Base-by-base conservation (phyloP, 2,329 filamentous ascomycete genomes). In the Venturia aucupariae region DNA sequence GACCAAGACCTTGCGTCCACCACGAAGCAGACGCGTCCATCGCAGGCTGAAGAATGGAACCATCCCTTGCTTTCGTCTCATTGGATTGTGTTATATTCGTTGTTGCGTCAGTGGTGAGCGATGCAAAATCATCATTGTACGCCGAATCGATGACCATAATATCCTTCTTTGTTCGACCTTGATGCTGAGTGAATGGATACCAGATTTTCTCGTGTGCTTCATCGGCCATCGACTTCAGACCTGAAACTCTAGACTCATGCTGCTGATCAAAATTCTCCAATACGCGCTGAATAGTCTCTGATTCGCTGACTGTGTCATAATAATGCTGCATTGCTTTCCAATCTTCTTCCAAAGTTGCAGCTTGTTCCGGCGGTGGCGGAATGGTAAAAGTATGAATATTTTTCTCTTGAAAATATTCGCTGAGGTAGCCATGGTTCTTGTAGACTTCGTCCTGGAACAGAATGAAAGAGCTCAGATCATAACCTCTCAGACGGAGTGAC, bases 1-100 rank as follows among this genome's bases (percentile, higher is more conserved):
- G 91, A 0, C 91, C 90, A 0, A 95, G 81, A 2, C 90, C 90
- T 74, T 95, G 91, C 0, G 90, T 95, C 90, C 91, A 95, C 90
- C 91, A 95, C 0, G 90, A 93, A 0, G 90, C 90, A 0, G 90
- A 94, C 2, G 88, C 90, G 69, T 95, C 91, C 64, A 94, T 92
- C 0, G 88, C 87, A 0, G 89, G 82, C 57, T 80, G 81, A 0
- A 90, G 75, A 3, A 85, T 71, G 7, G 76, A 69, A 60, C 64
- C 66, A 4, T 4, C 24, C 19, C 48, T 39, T 51, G 22, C 22
- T 30, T 60, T 38, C 19, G 44, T 42, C 39, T 61, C 54, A 30
- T 39, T 55, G 7, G 65, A 61, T 1, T 67, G 61, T 4, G 68
- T 48, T 1, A 68, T 8, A n/a, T 17, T 13, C 19, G 32, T 15